Evolutionary conservation across 495 filamentous ascomycete species (phyloP).

Genomic region (Platismatia glauca): DNA sequence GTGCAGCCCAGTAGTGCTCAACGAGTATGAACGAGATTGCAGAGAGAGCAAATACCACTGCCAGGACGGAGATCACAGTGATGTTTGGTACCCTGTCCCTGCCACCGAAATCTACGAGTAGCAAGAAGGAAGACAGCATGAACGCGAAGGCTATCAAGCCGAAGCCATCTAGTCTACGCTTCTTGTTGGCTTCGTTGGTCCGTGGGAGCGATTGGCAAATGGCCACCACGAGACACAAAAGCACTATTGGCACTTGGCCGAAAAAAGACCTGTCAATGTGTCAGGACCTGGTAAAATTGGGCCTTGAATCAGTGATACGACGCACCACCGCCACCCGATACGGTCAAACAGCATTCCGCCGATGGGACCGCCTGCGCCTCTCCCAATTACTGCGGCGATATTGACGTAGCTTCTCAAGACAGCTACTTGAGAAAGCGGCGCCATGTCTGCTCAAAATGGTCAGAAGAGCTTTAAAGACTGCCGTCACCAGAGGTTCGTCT

Average conservation of each 20-base stretch:
- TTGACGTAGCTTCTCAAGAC: constrained; percentile 29
- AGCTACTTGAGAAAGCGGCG: constrained; percentile 24
- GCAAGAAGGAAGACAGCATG: too few species aligned
- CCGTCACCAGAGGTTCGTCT: neutral
- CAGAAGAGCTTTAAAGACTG: neutral
- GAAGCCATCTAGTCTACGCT: too few species aligned
- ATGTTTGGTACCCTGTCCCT: too few species aligned
- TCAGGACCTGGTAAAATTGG: too few species aligned
- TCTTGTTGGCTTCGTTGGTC: too few species aligned
- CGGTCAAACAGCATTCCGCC: constrained; percentile 26
- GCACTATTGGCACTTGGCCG: neutral
- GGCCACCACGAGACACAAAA: neutral
- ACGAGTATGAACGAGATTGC: constrained; percentile 22
- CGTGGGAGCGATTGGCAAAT: too few species aligned
- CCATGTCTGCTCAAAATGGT: constrained; percentile 21
- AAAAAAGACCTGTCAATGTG: neutral
- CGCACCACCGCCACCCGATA: constrained; percentile 31
- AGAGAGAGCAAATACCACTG: constrained; percentile 14
- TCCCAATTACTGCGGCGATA: constrained; percentile 23
- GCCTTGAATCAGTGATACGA: neutral
- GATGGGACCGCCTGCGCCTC: constrained; percentile 26
- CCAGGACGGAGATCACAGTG: neutral
- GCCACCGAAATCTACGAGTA: too few species aligned
- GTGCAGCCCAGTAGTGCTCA: constrained; percentile 25
- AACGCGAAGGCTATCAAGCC: too few species aligned